A percentile compares a stretch with the other conserved stretches of the same genome.
Conservation (phyloP, 2,329 filamentous ascomycete species). For the Cadophora malorum region DNA sequence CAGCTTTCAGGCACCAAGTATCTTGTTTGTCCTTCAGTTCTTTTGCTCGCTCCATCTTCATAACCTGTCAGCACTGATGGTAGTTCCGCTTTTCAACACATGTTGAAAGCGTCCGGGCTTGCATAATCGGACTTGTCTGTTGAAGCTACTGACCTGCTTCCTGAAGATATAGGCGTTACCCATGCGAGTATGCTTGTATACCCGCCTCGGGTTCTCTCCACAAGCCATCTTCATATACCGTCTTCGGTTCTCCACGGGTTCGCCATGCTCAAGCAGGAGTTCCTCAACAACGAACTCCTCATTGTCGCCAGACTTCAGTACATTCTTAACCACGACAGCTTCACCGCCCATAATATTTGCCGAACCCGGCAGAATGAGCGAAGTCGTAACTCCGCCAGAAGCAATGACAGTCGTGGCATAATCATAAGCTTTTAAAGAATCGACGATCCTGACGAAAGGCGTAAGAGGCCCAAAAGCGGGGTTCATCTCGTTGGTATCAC, state of each 20-base stretch:
- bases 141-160: conserved; percentile 35
- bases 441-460: conserved; percentile 48
- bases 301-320: conserved; percentile 44
- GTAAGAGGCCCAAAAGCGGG: conserved; percentile 46
- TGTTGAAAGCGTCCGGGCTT: too few relatives aligned
- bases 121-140: too few relatives aligned
- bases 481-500: conserved; percentile 49
- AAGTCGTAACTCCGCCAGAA: conserved; percentile 53
- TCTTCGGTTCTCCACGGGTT: conserved; percentile 44
- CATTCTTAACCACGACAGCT: conserved; percentile 51
- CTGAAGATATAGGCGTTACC: conserved; percentile 50
- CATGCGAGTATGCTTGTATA: conserved; percentile 50
- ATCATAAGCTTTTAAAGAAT: conserved; percentile 53
- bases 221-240: conserved; percentile 55
- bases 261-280: conserved; percentile 50
- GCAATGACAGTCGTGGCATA: conserved; percentile 48
- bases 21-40: conserved; percentile 49
- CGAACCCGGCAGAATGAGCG: conserved; percentile 53
- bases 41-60: conserved; percentile 47
- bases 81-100: neutral
- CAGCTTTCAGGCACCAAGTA: conserved; percentile 43
- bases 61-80: neutral
- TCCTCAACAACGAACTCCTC: conserved; percentile 51
- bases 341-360: conserved; percentile 55
- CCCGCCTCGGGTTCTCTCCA: conserved; percentile 52